phyloP scores from a whole-genome alignment of 2,329 filamentous ascomycete species.

The Hymenoscyphus infarciens region DNA sequence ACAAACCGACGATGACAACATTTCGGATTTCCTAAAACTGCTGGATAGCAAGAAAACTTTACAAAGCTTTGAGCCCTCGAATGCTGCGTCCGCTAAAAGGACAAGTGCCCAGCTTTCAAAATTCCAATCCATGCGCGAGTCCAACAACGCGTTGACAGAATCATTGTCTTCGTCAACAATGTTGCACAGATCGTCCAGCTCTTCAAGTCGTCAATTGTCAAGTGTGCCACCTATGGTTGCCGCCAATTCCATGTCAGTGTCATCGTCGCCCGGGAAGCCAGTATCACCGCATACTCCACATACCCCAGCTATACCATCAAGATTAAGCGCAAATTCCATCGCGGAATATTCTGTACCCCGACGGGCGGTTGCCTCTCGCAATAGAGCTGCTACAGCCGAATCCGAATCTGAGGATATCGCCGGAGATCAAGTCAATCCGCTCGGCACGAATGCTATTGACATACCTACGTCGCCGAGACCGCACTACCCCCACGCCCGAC shows the following conservation, averaged over 20 bases:
- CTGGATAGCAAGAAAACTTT: slow-evolving; percentile 87
- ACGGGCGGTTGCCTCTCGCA: slow-evolving; percentile 25
- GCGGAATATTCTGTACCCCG: slow-evolving; percentile 55
- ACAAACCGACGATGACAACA: slow-evolving; percentile 82
- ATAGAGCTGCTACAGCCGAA: slow-evolving; percentile 21
- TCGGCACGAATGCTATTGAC: slow-evolving; percentile 64
- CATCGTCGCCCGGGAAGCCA: slow-evolving; percentile 85
- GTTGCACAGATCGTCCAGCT: slow-evolving; percentile 76
- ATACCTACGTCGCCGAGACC: slow-evolving; percentile 68
- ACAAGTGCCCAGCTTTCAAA: slow-evolving; percentile 78
- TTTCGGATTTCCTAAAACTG: slow-evolving; percentile 86
- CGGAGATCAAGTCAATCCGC: slow-evolving; percentile 39
- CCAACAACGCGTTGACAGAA: slow-evolving; percentile 83
- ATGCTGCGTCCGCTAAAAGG: slow-evolving; percentile 67
- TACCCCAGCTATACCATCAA: slow-evolving; percentile 87
- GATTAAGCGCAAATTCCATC: slow-evolving; percentile 88
- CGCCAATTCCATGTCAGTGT: slow-evolving; percentile 74
- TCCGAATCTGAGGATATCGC: slow-evolving; percentile 26
- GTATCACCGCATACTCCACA: slow-evolving; percentile 88
- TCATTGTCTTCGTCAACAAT: slow-evolving; percentile 89
- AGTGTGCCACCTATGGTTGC: slow-evolving; percentile 64
- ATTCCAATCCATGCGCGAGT: slow-evolving; percentile 86
- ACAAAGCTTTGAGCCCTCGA: slow-evolving; percentile 68
- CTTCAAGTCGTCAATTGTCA: slow-evolving; percentile 58
- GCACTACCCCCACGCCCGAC: slow-evolving; percentile 49